Conservation (phyloP, 139 green algal genomes). For the Raphidocelis subcapitata region DNA sequence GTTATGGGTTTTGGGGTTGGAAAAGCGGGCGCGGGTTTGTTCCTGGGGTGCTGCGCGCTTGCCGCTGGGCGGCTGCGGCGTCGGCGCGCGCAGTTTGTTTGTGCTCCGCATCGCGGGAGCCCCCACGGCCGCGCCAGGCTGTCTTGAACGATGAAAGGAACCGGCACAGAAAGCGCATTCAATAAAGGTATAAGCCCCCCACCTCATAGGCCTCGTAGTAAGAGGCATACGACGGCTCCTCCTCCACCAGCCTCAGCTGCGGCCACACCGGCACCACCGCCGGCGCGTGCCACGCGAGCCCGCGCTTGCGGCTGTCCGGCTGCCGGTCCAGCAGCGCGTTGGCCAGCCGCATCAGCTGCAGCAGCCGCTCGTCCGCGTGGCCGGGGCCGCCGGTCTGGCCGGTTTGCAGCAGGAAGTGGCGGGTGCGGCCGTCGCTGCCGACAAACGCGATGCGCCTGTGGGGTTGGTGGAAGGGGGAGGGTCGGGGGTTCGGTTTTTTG, state of each 20-base stretch:
- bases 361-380: slow-evolving; percentile 75
- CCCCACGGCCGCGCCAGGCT: no score
- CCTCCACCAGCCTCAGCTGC: slow-evolving; percentile 87
- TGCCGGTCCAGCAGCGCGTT: slow-evolving; percentile 86
- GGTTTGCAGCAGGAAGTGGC: slow-evolving; percentile 85
- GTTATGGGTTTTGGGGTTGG: no score
- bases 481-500: neutral
- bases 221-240: slow-evolving; percentile 79
- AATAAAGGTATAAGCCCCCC: no score
- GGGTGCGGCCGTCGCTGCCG: slow-evolving; percentile 78
- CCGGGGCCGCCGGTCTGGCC: neutral
- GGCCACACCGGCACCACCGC: slow-evolving; percentile 84
- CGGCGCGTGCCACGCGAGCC: slow-evolving; percentile 80
- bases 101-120: no score
- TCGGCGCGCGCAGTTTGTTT: no score
- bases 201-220: slow-evolving; percentile 94
- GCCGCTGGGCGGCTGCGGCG: no score
- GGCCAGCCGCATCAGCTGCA: slow-evolving; percentile 60
- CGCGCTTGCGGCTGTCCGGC: slow-evolving; percentile 60
- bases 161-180: no score
- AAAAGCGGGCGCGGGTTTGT: no score
- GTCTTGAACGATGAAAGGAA: no score
- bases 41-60: no score
- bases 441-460: slow-evolving; percentile 83
- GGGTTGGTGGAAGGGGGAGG: slow-evolving; percentile 38